phyloP scores from a whole-genome alignment of 2,329 filamentous ascomycete species.

The Raffaelea ambrosiae region DNA sequence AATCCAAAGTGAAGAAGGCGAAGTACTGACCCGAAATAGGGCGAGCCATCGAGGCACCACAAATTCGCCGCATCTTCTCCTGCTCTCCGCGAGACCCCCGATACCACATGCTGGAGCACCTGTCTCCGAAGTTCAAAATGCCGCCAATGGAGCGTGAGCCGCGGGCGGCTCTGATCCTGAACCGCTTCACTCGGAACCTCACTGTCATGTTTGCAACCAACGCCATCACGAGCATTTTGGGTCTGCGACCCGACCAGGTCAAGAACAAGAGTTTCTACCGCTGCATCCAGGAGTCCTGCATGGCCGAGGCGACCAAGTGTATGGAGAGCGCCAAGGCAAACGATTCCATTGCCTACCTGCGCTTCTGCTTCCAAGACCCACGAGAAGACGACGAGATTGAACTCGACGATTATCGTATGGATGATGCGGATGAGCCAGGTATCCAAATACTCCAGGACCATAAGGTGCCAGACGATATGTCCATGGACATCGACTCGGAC shows the following conservation, averaged over 20 bases:
- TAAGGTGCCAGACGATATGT: slow-evolving; percentile 20
- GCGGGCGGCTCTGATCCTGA: slow-evolving; percentile 74
- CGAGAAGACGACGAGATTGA: slow-evolving; percentile 42
- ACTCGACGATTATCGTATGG: slow-evolving; percentile 26
- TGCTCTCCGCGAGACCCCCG: slow-evolving; percentile 74
- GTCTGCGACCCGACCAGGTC: slow-evolving; percentile 60
- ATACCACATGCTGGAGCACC: slow-evolving; percentile 81
- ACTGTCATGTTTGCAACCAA: slow-evolving; percentile 82
- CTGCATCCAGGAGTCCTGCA: slow-evolving; percentile 70
- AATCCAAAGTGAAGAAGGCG: background rate
- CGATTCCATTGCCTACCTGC: slow-evolving; percentile 82
- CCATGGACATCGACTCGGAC: slow-evolving; percentile 18
- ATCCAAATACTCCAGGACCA: background rate
- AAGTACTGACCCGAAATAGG: slow-evolving; percentile 36
- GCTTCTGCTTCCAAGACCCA: slow-evolving; percentile 77
- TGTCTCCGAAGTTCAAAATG: slow-evolving; percentile 71
- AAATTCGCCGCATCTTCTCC: slow-evolving; percentile 71
- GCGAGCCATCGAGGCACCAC: slow-evolving; percentile 66
- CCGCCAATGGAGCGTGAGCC: slow-evolving; percentile 63
- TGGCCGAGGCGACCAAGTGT: slow-evolving; percentile 67
- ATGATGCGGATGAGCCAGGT: slow-evolving; percentile 13
- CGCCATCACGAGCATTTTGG: slow-evolving; percentile 66
- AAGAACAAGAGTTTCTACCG: slow-evolving; percentile 78
- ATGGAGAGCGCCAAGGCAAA: slow-evolving; percentile 82
- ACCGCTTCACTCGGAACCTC: slow-evolving; percentile 74